phyloP scores from a whole-genome alignment of 129 eudicot genomes.

The Chrysanthemum lavandulifolium region DNA sequence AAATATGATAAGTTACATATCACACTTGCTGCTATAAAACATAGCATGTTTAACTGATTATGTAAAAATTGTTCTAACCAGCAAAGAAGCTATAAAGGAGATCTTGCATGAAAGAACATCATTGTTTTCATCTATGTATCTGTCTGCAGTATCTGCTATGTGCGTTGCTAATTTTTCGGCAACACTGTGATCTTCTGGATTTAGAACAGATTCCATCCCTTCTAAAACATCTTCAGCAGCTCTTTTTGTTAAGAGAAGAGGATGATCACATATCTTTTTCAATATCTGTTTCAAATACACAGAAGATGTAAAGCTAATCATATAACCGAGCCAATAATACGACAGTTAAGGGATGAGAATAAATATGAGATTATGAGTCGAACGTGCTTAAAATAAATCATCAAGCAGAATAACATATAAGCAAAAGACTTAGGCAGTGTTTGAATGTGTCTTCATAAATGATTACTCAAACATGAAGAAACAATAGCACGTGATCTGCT shows the following conservation, averaged over 20 bases:
- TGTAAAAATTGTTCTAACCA: constrained; percentile 47
- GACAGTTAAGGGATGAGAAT: not conserved
- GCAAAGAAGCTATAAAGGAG: constrained; percentile 65
- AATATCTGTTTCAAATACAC: constrained; percentile 47
- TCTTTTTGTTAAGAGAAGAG: constrained; percentile 82
- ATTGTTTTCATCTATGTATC: constrained; percentile 49
- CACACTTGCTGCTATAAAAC: constrained; percentile 1
- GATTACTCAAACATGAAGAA: no score
- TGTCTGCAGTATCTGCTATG: constrained; percentile 67
- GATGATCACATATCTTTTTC: constrained; percentile 98
- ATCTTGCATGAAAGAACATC: constrained; percentile 85
- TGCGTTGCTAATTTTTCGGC: constrained; percentile 93
- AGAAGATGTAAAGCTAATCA: not conserved
- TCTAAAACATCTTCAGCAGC: constrained; percentile 96
- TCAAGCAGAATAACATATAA: not conserved
- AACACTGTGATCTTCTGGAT: constrained; percentile 62
- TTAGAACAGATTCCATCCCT: constrained; percentile 78
- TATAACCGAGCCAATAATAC: not conserved
- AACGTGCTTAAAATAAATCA: no score
- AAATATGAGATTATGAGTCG: no score
- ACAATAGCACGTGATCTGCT: no score
- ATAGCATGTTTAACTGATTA: not conserved
- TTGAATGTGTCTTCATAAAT: no score
- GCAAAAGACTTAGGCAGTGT: not conserved
- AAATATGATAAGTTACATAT: constrained; percentile 11